Evolutionary conservation across 1,284 basidiomycete genomes (phyloP).

Genomic region (Fomitopsis pinicola): DNA sequence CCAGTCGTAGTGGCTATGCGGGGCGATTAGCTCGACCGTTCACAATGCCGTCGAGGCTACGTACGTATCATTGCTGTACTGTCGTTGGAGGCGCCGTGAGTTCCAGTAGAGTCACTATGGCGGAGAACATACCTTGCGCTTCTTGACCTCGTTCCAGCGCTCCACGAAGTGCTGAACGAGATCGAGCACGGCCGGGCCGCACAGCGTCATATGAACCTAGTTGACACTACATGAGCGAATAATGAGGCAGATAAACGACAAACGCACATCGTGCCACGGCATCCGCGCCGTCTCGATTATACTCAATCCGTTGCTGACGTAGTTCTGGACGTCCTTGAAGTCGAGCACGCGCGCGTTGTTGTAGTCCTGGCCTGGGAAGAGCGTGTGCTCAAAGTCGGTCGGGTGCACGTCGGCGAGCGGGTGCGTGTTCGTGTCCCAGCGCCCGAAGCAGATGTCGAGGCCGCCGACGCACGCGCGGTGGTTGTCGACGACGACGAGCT

Average conservation of each 20-base stretch:
- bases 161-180: constrained; percentile 90
- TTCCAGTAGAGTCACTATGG: not conserved
- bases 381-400: constrained; percentile 71
- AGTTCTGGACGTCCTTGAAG: constrained; percentile 81
- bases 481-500: constrained; percentile 84
- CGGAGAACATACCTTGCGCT: constrained; percentile 51
- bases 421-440: constrained; percentile 89
- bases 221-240: not conserved
- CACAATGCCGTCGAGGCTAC: not conserved
- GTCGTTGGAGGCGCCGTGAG: not conserved
- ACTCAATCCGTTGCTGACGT: constrained; percentile 70
- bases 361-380: constrained; percentile 94
- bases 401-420: constrained; percentile 90
- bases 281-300: constrained; percentile 73
- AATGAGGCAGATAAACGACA: too few relatives aligned
- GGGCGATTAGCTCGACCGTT: not conserved
- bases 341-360: constrained; percentile 83
- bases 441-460: constrained; percentile 89
- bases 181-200: constrained; percentile 83
- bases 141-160: constrained; percentile 84
- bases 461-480: constrained; percentile 80
- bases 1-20: constrained; percentile 56
- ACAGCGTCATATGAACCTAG: constrained; percentile 81
- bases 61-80: constrained; percentile 6
- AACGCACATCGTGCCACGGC: constrained; percentile 85